Conservation (phyloP, 805 yeast genomes). For the Cyberlindnera xishuangbannaensis region DNA sequence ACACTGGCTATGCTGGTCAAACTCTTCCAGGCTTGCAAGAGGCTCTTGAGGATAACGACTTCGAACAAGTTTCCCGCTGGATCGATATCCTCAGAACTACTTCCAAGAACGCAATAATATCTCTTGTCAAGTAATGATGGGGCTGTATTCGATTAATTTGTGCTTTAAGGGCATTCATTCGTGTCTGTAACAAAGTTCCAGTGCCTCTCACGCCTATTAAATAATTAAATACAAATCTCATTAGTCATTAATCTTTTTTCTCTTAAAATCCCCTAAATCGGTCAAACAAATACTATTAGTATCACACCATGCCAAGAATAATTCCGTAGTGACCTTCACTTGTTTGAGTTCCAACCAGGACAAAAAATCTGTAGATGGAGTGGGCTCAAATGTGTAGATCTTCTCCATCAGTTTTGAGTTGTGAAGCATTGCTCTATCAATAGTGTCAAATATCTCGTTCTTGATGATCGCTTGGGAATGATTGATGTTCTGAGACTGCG, state of each 20-base stretch:
- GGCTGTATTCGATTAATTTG: neutral
- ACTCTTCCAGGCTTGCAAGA: slow-evolving; percentile 48
- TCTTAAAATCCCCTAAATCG: neutral
- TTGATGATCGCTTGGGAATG: slow-evolving; percentile 19
- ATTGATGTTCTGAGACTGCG: slow-evolving; percentile 18
- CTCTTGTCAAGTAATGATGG: neutral
- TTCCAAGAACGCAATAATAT: slow-evolving; percentile 9
- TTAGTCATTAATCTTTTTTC: too few relatives aligned
- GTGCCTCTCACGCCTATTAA: too few relatives aligned
- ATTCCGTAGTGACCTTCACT: slow-evolving; percentile 7
- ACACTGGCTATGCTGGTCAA: slow-evolving; percentile 52
- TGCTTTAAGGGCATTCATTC: too few relatives aligned
- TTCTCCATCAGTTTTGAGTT: slow-evolving; percentile 14
- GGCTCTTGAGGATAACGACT: slow-evolving; percentile 43
- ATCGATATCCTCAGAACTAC: slow-evolving; percentile 19
- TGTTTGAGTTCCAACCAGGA: slow-evolving; percentile 8
- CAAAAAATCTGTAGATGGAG: slow-evolving; percentile 3
- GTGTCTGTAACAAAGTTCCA: too few relatives aligned
- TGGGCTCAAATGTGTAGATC: slow-evolving; percentile 23
- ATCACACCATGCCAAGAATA: slow-evolving; percentile 23
- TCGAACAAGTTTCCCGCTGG: slow-evolving; percentile 27
- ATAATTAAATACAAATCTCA: neutral
- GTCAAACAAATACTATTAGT: slow-evolving; percentile 19
- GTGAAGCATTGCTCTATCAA: slow-evolving; percentile 10
- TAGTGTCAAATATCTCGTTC: slow-evolving; percentile 17